Conservation (phyloP, 1,284 basidiomycete genomes). For the Athelia psychrophila region DNA sequence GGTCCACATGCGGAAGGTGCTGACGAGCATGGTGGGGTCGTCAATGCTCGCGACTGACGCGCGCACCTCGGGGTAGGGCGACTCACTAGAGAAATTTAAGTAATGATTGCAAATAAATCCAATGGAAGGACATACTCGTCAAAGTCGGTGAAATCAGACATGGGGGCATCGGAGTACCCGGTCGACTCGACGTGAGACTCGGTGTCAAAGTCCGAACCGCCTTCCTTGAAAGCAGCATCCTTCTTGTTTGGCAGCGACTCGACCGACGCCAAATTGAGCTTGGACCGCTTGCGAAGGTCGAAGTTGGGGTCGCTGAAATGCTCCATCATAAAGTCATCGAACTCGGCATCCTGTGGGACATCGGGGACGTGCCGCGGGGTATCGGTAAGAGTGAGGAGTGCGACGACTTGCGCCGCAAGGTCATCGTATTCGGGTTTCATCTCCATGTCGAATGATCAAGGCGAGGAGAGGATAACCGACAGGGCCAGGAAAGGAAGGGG, state of each 20-base stretch:
- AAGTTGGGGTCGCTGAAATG: constrained; percentile 83
- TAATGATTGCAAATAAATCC: constrained; percentile 8
- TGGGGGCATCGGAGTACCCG: constrained; percentile 40
- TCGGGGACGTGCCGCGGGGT: constrained; percentile 56
- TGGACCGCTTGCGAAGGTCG: constrained; percentile 42
- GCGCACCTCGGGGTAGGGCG: constrained; percentile 86
- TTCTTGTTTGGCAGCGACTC: constrained; percentile 41
- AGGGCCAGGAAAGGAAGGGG: too few species aligned
- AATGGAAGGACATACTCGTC: constrained; percentile 58
- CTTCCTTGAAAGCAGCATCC: constrained; percentile 22
- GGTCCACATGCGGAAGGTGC: constrained; percentile 85
- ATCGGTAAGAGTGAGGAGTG: too few species aligned
- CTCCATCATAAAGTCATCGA: constrained; percentile 60
- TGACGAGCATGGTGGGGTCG: constrained; percentile 75
- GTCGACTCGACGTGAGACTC: constrained; percentile 55
- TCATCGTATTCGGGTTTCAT: too few species aligned
- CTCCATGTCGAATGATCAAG: too few species aligned
- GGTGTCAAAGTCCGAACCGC: constrained; percentile 38
- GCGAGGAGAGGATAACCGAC: too few species aligned
- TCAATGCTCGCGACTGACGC: constrained; percentile 79
- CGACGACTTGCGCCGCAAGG: too few species aligned
- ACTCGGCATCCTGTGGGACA: constrained; percentile 74
- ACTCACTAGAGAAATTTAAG: constrained; percentile 50
- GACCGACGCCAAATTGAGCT: constrained; percentile 29
- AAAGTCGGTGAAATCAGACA: constrained; percentile 53